phyloP scores from a whole-genome alignment of 2,329 filamentous ascomycete species.

The Epichloe sibirici region DNA sequence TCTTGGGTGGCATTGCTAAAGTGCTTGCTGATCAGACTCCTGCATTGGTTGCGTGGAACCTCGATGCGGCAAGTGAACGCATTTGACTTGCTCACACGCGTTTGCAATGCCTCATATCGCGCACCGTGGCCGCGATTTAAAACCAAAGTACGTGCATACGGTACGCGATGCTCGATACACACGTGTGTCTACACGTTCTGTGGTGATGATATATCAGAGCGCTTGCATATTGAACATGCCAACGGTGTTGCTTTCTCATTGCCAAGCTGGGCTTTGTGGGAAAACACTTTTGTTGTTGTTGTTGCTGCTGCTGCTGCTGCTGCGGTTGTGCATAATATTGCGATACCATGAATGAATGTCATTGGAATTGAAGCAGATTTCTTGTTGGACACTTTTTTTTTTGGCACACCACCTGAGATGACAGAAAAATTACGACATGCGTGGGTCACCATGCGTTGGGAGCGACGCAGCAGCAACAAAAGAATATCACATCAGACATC shows the following conservation, averaged over 20 bases:
- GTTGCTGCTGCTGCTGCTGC: no score
- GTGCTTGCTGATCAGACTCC: not conserved
- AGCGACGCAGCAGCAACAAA: no score
- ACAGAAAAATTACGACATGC: no score
- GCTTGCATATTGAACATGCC: not conserved
- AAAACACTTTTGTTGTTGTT: not conserved
- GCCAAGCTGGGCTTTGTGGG: not conserved
- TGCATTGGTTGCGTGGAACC: constrained; percentile 1
- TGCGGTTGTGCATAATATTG: no score
- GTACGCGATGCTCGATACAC: not conserved
- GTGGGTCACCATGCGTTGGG: no score
- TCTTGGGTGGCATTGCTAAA: not conserved
- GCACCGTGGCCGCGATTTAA: not conserved
- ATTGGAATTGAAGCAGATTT: no score
- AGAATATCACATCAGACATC: no score
- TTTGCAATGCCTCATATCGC: not conserved
- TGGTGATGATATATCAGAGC: not conserved
- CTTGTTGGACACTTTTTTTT: no score
- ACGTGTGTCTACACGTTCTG: not conserved
- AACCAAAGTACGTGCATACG: not conserved
- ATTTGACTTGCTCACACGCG: not conserved
- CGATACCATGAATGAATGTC: no score
- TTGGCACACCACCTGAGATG: no score
- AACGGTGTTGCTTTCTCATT: not conserved
- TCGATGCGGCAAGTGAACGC: not conserved